Percentiles rank a stretch among this genome's conserved stretches.
These are phyloP conservation scores for Phallus indusiatus DNA, from an alignment of 768 basidiomycete species.

Conservation along the genomic window DNA sequence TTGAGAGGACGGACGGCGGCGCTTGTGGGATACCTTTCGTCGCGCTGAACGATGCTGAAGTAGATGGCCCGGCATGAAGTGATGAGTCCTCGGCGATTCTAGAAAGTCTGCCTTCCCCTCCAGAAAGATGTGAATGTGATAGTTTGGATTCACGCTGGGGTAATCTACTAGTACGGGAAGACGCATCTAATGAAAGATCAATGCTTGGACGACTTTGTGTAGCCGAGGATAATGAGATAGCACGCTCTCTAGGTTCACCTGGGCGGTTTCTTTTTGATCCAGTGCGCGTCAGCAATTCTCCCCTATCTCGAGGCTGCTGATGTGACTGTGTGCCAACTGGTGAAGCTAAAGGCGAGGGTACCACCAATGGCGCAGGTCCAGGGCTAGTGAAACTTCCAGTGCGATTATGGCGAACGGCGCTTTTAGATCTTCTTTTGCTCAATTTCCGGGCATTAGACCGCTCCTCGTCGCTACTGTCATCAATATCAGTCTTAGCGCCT, in stretches of 20 bases:
- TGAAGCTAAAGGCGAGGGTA: background rate
- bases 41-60: background rate
- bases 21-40: background rate
- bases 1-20: background rate
- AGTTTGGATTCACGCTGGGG: constrained; percentile 7
- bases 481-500: constrained; percentile 12
- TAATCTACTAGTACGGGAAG: background rate
- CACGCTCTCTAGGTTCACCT: background rate
- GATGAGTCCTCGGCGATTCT: background rate
- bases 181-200: background rate
- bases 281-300: too few species aligned
- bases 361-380: background rate
- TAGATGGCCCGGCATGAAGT: background rate
- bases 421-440: background rate
- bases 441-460: constrained; percentile 7
- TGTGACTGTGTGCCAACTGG: constrained; percentile 11
- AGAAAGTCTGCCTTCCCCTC: background rate
- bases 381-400: background rate
- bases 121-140: background rate
- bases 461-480: constrained; percentile 22
- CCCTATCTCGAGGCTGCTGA: too few species aligned
- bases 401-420: background rate
- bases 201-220: too few species aligned
- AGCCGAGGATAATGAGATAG: too few species aligned
- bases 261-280: constrained; percentile 1